Evolutionary conservation across 805 yeast genomes (phyloP).

Genomic region (Yamadazyma sp.): DNA sequence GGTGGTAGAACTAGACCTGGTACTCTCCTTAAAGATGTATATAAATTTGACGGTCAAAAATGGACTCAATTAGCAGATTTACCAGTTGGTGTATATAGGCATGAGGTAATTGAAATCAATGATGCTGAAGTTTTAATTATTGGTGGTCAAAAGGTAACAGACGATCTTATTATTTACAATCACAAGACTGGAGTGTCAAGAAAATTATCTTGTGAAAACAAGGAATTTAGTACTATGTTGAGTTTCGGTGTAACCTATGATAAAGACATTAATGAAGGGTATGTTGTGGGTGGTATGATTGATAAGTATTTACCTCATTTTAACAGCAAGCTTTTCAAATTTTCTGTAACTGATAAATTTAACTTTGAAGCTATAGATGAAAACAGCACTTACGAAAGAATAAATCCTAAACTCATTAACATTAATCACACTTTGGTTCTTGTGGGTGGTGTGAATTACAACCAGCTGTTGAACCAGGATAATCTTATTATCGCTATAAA

Average conservation of each 20-base stretch:
- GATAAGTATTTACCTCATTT: slow-evolving; percentile 24
- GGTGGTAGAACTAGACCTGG: slow-evolving; percentile 74
- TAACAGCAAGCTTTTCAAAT: slow-evolving; percentile 32
- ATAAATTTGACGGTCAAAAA: slow-evolving; percentile 14
- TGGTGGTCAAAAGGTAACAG: slow-evolving; percentile 42
- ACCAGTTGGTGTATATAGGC: slow-evolving; percentile 51
- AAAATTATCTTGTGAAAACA: slow-evolving; percentile 12
- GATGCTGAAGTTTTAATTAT: slow-evolving; percentile 38
- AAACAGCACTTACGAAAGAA: slow-evolving; percentile 34
- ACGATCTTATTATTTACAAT: slow-evolving; percentile 20
- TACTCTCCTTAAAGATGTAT: slow-evolving; percentile 31
- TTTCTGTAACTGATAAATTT: slow-evolving; percentile 22
- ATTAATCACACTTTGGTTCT: slow-evolving; percentile 35
- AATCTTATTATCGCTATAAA: slow-evolving; percentile 6
- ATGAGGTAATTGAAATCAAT: slow-evolving; percentile 33
- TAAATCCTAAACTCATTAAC: slow-evolving; percentile 15
- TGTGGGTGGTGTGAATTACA: slow-evolving; percentile 18
- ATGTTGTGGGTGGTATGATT: slow-evolving; percentile 48
- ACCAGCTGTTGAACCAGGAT: slow-evolving; percentile 10
- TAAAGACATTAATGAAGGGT: slow-evolving; percentile 26
- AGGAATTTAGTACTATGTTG: slow-evolving; percentile 17
- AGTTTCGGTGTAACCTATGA: slow-evolving; percentile 38
- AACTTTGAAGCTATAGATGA: slow-evolving; percentile 16
- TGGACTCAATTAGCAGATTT: slow-evolving; percentile 44
- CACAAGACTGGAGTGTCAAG: slow-evolving; percentile 2